phyloP scores from a whole-genome alignment of 352 stramenopile species.

The Phytophthora ohioensis region DNA sequence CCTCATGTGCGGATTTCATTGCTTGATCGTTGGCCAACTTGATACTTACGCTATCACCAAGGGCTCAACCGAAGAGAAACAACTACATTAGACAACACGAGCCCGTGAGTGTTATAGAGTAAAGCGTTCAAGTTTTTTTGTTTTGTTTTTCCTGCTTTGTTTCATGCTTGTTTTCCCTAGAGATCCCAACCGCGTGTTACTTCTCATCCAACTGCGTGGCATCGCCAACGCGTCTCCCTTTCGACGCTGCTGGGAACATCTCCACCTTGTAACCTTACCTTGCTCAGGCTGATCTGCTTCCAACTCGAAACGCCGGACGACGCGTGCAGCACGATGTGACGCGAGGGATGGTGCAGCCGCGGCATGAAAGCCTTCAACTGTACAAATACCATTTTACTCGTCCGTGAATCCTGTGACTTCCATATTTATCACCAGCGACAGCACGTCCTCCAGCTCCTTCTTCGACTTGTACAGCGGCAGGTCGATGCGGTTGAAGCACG shows the following conservation, averaged over 20 bases:
- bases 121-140: conserved; percentile 38
- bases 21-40: no score
- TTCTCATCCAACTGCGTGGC: conserved; percentile 32
- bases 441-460: conserved; percentile 94
- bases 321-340: conserved; percentile 21
- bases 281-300: conserved; percentile 31
- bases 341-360: conserved; percentile 32
- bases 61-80: no score
- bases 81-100: no score
- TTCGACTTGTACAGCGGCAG: conserved; percentile 87
- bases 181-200: conserved; percentile 21
- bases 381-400: conserved; percentile 68
- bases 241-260: conserved; percentile 35
- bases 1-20: conserved; percentile 20
- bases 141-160: conserved; percentile 30
- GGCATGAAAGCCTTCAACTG: conserved; percentile 38
- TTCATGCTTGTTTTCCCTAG: conserved; percentile 38
- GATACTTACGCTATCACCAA: no score
- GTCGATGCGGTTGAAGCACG: conserved; percentile 89
- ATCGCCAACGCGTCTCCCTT: conserved; percentile 23
- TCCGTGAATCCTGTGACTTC: conserved; percentile 95
- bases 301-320: conserved; percentile 26
- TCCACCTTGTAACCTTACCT: conserved; percentile 33
- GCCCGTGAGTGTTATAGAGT: conserved; percentile 4
- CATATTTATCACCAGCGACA: conserved; percentile 97